phyloP scores from a whole-genome alignment of 768 basidiomycete genomes.

The Pulveroboletus sp. region DNA sequence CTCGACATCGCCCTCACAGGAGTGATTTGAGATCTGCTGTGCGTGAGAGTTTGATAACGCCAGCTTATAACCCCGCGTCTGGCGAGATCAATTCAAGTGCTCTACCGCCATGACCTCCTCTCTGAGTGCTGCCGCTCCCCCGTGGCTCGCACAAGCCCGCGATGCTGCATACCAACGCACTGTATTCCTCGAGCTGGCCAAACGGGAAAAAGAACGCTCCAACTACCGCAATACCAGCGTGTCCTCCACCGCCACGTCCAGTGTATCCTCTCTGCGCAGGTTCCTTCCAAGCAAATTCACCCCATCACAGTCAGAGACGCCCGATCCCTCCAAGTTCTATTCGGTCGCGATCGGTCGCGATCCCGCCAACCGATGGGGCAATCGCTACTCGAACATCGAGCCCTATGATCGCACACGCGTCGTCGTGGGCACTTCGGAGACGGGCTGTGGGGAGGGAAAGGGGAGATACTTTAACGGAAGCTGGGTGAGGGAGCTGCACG shows the following conservation, averaged over 20 bases:
- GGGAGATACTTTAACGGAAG: slow-evolving; percentile 78
- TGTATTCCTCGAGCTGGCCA: slow-evolving; percentile 35
- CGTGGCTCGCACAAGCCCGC: slow-evolving; percentile 16
- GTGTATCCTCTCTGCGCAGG: slow-evolving; percentile 4
- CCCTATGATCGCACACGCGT: slow-evolving; percentile 85
- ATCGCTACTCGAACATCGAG: slow-evolving; percentile 72
- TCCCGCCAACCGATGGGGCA: slow-evolving; percentile 43
- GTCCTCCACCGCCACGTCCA: slow-evolving; percentile 9
- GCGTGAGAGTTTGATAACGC: slow-evolving; percentile 15
- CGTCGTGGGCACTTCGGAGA: slow-evolving; percentile 36
- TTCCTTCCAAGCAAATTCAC: slow-evolving; percentile 3
- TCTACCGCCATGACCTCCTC: slow-evolving; percentile 10
- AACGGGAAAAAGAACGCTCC: slow-evolving; percentile 38
- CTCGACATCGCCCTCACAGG: slow-evolving; percentile 19
- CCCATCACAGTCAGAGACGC: slow-evolving; percentile 8
- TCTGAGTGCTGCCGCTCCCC: slow-evolving; percentile 1
- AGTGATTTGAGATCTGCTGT: slow-evolving; percentile 3
- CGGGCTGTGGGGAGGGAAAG: slow-evolving; percentile 20
- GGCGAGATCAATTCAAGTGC: not conserved
- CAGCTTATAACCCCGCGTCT: not conserved
- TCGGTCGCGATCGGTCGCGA: slow-evolving; percentile 50
- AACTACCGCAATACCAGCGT: slow-evolving; percentile 25
- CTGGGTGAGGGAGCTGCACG: slow-evolving; percentile 76
- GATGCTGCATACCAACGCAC: slow-evolving; percentile 13
- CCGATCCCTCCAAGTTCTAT: slow-evolving; percentile 44